Evolutionary conservation across 139 green algal genomes (phyloP), one percentile per base, ranked within the genome.

Genomic region (Eudorina sp.): DNA sequence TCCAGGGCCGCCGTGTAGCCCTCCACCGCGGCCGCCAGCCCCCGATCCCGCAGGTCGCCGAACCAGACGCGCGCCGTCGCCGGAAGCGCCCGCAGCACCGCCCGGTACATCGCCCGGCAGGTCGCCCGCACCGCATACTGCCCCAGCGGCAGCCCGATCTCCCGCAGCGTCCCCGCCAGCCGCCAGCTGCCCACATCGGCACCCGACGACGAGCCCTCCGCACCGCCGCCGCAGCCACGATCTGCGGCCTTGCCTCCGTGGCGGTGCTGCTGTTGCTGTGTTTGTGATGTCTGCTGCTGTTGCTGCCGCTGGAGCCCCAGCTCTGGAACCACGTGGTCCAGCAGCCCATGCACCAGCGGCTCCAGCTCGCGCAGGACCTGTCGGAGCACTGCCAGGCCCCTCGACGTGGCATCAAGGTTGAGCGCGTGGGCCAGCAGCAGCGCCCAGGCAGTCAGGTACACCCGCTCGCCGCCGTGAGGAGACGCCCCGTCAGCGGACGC

Each of bases 41-140:
- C 78, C 0, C 92, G 85, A 85, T 98, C 94, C 0, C 94, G 87
- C 85, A 99, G 84, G 84, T 96, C 96, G 3, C 86, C 82, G 89
- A 98, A 98, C 96, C 97, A 99, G 55, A 92, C 80, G 19, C 97
- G 79, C 1, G 93, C 94, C 21, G 88, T 94, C 21, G 95, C 96
- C 13, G 97, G 97, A 84, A 99, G 89, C 29, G 84, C 83, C 19
- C 88, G 89, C 85, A 99, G 93, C 41, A 96, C 90, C 0, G 78
- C 92, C 0, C 91, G 88, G 84, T 96, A 98, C 70, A 97, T 58
- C 43, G 84, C 1, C 13, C 62, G 75, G 9, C 62, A 70, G 2
- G 74, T 76, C 68, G 69, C 43, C 29, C 40, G 88, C 31, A 41
- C 40, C 31, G 45, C 81, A 21, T 48, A 58, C 41, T 13, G 48